A percentile compares a stretch with the other conserved stretches of the same genome.
These are phyloP conservation scores for Lichtheimia hyalospora DNA, from an alignment of 371 early-diverging fungal species.

Conservation along the genomic window DNA sequence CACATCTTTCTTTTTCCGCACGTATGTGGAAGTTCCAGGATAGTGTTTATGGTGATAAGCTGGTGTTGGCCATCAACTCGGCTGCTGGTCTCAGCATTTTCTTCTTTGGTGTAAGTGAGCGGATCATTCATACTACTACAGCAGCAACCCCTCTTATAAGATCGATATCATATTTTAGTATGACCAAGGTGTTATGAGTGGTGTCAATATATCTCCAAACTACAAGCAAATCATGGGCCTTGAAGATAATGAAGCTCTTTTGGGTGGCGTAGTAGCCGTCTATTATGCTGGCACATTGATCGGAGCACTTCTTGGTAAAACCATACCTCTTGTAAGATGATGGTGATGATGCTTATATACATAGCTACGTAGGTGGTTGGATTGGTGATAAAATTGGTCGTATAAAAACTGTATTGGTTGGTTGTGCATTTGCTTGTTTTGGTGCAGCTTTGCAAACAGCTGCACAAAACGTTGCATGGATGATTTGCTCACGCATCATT, in stretches of 20 bases:
- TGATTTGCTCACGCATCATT: slow-evolving; percentile 42
- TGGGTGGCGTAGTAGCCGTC: slow-evolving; percentile 46
- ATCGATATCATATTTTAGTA: slow-evolving; percentile 14
- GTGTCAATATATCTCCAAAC: slow-evolving; percentile 42
- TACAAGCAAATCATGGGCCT: slow-evolving; percentile 42
- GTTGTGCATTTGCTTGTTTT: slow-evolving; percentile 29
- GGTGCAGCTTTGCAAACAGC: slow-evolving; percentile 41
- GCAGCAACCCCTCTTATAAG: neutral
- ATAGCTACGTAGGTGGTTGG: slow-evolving; percentile 30
- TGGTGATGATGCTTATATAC: too few relatives aligned
- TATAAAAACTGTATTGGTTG: slow-evolving; percentile 37
- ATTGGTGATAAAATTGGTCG: slow-evolving; percentile 43
- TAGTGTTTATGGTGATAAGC: slow-evolving; percentile 11
- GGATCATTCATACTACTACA: neutral
- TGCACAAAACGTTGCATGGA: slow-evolving; percentile 44
- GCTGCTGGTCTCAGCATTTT: slow-evolving; percentile 46
- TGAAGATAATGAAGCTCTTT: slow-evolving; percentile 30
- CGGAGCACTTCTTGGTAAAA: too few relatives aligned
- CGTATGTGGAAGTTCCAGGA: slow-evolving; percentile 10
- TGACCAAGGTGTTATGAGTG: slow-evolving; percentile 51
- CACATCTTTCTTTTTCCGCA: neutral
- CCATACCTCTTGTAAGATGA: too few relatives aligned
- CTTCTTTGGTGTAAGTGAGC: slow-evolving; percentile 42
- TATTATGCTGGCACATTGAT: slow-evolving; percentile 21
- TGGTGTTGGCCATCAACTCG: slow-evolving; percentile 33